Evolutionary conservation across 1,284 basidiomycete genomes (phyloP), one percentile per base, ranked within the genome.

Genomic region (Rhodofomes roseus): DNA sequence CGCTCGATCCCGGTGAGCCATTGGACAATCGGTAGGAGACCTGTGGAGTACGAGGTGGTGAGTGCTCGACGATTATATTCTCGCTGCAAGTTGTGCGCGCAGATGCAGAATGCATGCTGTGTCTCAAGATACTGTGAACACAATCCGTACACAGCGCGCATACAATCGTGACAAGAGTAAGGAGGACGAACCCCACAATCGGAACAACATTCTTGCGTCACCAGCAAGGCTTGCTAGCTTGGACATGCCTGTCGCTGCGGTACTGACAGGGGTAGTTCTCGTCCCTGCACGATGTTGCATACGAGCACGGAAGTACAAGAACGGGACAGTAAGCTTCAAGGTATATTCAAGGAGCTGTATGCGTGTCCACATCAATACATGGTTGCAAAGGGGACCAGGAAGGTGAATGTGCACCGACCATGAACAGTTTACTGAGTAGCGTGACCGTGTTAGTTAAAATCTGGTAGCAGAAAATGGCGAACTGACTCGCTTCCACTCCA

Each of bases 401-500:
- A n/a, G 29, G 31, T 9, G 16, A 23, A 20, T 0, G 27, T 18
- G 20, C 5, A 68, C 76, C 61, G 53, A 90, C 90, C 82, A 85
- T 84, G 70, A 92, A 90, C 31, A 91, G 70, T 72, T 92, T 92
- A 74, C 90, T 92, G 67, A 27, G 50, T 14, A 8, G 1, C n/a
- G n/a, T 2, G 18, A 20, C 48, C 20, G 16, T 40, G 16, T 39
- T 39, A 51, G 16, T 20, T 20, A 36, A 57, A 20, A 46, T 29
- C 6, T 40, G 36, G 63, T 16, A 53, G 41, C 56, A 56, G 48
- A 58, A 58, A 50, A 31, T 59, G 68, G 83, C 84, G 31, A n/a
- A 48, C 55, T 74, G 76, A 91, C 90, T 93, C 90, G 82, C 84
- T 90, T 36, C 90, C 90, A 69, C 85, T 87, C 88, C 89, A 92